Percentiles rank a stretch among this genome's conserved stretches.
phyloP scores from a whole-genome alignment of 1,139 yeast genomes.

The Taphrina betulina region DNA sequence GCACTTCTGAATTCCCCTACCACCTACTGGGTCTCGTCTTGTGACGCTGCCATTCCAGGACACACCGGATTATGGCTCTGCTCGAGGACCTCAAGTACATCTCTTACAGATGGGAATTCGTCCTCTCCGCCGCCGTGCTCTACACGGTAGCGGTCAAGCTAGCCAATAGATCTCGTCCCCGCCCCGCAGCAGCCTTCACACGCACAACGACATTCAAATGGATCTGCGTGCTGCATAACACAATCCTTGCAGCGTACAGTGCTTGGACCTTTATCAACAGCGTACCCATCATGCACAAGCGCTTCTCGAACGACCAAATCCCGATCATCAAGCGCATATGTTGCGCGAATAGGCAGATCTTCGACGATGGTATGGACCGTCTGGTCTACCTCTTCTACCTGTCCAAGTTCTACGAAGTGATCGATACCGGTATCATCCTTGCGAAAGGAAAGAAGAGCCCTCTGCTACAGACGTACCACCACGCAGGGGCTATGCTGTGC shows the following conservation, averaged over 20 bases:
- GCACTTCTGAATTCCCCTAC: too few relatives aligned
- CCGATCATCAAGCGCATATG: slow-evolving; percentile 56
- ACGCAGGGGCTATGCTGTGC: slow-evolving; percentile 78
- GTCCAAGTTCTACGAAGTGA: slow-evolving; percentile 70
- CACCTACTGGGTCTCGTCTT: too few relatives aligned
- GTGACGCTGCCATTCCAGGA: too few relatives aligned
- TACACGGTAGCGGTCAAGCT: slow-evolving; percentile 63
- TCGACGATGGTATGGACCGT: slow-evolving; percentile 56
- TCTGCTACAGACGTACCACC: slow-evolving; percentile 71
- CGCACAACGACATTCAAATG: slow-evolving; percentile 52
- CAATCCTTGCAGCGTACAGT: slow-evolving; percentile 63
- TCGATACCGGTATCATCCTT: slow-evolving; percentile 67
- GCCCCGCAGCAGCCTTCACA: slow-evolving; percentile 59
- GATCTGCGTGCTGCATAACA: slow-evolving; percentile 62
- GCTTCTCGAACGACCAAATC: slow-evolving; percentile 39
- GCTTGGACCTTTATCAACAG: slow-evolving; percentile 60
- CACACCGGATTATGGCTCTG: neutral
- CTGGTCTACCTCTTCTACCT: slow-evolving; percentile 69
- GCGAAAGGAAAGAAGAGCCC: slow-evolving; percentile 70
- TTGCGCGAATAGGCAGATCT: slow-evolving; percentile 65
- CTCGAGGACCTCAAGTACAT: slow-evolving; percentile 9
- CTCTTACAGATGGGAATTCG: slow-evolving; percentile 22
- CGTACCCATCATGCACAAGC: slow-evolving; percentile 33
- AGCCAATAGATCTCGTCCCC: slow-evolving; percentile 51
- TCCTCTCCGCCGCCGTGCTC: slow-evolving; percentile 55